A percentile compares a stretch with the other conserved stretches of the same genome.
phyloP scores from a whole-genome alignment of 805 yeast genomes.

The Saccharomycopsis sp. region DNA sequence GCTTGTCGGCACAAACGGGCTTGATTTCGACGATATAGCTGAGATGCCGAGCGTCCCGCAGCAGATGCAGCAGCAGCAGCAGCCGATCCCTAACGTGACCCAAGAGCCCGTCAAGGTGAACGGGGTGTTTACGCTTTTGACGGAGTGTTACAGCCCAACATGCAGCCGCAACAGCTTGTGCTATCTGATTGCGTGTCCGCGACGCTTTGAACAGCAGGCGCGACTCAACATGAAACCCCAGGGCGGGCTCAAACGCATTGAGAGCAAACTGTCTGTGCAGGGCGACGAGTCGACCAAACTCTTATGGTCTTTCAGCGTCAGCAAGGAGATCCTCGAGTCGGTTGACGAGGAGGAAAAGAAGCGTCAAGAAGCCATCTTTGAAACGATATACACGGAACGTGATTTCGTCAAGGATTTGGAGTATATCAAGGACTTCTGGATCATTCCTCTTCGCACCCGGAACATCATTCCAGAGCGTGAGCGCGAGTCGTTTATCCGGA shows the following conservation, averaged over 20 bases:
- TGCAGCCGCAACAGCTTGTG: slow-evolving; percentile 85
- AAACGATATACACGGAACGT: slow-evolving; percentile 87
- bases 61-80: not conserved
- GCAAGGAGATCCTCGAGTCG: slow-evolving; percentile 67
- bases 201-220: slow-evolving; percentile 93
- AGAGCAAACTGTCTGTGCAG: slow-evolving; percentile 57
- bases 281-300: slow-evolving; percentile 78
- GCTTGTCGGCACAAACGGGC: slow-evolving; percentile 17
- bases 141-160: slow-evolving; percentile 96
- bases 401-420: slow-evolving; percentile 94
- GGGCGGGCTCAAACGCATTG: slow-evolving; percentile 76
- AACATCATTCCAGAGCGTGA: slow-evolving; percentile 84
- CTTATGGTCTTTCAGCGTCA: slow-evolving; percentile 90
- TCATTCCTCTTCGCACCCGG: slow-evolving; percentile 80
- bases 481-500: slow-evolving; percentile 83
- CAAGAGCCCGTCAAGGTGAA: slow-evolving; percentile 39
- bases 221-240: slow-evolving; percentile 81
- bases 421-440: slow-evolving; percentile 88
- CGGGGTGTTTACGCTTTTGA: slow-evolving; percentile 87
- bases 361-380: slow-evolving; percentile 93
- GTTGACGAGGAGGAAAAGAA: slow-evolving; percentile 81
- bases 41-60: no score
- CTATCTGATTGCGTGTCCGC: slow-evolving; percentile 94
- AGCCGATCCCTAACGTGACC: not conserved
- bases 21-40: slow-evolving; percentile 8